Percentiles rank a stretch among this genome's conserved stretches.
Evolutionary conservation across 441 rosid species (phyloP).

Genomic region (Macaranga tanarius): DNA sequence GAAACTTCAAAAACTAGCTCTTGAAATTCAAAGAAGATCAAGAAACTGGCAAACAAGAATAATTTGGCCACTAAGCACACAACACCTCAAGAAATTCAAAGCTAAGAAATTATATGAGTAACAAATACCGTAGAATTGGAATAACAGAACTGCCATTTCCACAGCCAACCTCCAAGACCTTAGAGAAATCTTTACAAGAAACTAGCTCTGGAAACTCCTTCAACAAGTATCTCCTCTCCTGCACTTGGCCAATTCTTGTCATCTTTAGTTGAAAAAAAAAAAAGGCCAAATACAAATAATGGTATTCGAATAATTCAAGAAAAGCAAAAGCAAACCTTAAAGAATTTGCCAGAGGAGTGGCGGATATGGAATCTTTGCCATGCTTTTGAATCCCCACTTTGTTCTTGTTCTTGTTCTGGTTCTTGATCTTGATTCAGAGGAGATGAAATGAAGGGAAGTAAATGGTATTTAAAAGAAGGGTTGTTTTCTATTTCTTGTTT

Average conservation of each 20-base stretch:
- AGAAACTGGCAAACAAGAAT: neutral
- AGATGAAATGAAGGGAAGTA: slow-evolving; percentile 39
- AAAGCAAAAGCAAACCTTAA: slow-evolving; percentile 51
- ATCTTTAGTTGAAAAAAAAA: neutral
- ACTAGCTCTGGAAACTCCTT: slow-evolving; percentile 88
- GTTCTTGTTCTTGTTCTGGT: neutral
- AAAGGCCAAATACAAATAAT: neutral
- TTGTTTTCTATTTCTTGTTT: slow-evolving; percentile 50
- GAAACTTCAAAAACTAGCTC: neutral
- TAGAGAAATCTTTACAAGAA: slow-evolving; percentile 44
- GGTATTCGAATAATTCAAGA: neutral
- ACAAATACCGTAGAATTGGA: slow-evolving; percentile 68
- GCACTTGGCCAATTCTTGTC: neutral
- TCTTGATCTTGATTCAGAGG: slow-evolving; percentile 5
- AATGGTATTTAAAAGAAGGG: slow-evolving; percentile 55
- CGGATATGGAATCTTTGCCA: slow-evolving; percentile 75
- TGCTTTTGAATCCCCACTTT: slow-evolving; percentile 41
- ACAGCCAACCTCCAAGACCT: slow-evolving; percentile 84
- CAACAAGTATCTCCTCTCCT: slow-evolving; percentile 88
- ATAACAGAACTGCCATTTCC: slow-evolving; percentile 86
- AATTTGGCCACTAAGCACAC: too few species aligned
- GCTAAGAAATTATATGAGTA: neutral
- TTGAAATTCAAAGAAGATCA: neutral
- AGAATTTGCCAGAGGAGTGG: slow-evolving; percentile 82
- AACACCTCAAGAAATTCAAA: neutral